Evolutionary conservation across 1,284 basidiomycete species (phyloP).

Genomic region (Boletus sp.): DNA sequence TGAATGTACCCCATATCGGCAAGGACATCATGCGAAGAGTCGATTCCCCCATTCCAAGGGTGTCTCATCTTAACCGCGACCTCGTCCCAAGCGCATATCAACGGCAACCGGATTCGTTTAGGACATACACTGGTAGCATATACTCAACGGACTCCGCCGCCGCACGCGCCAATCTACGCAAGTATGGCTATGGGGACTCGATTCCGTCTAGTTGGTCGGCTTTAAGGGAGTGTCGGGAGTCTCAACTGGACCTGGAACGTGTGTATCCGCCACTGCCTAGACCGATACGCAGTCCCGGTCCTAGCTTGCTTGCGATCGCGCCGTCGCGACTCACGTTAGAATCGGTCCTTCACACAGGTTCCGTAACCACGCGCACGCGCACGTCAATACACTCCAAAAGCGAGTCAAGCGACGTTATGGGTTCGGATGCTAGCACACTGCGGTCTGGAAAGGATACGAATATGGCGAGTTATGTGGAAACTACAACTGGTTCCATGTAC

Average conservation of each 20-base stretch:
- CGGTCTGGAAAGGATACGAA: neutral
- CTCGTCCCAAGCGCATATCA: neutral
- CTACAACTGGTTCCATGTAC: neutral
- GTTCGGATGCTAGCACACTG: neutral
- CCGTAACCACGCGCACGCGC: neutral
- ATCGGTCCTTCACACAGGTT: constrained; percentile 4
- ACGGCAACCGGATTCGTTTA: constrained; percentile 5
- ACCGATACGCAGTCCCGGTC: neutral
- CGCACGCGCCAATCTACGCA: constrained; percentile 25
- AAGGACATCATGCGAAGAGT: neutral
- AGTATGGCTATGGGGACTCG: constrained; percentile 24
- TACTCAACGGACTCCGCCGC: constrained; percentile 30
- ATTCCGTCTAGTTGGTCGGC: constrained; percentile 28
- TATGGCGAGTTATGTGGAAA: neutral
- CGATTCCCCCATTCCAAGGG: neutral
- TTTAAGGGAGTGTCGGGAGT: constrained; percentile 13
- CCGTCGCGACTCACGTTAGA: constrained; percentile 12
- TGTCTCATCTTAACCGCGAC: constrained; percentile 10
- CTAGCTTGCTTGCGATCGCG: constrained; percentile 6
- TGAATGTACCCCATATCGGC: neutral
- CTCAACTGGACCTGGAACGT: constrained; percentile 16
- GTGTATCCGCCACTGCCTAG: constrained; percentile 9
- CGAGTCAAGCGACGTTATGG: neutral
- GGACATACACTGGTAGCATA: constrained; percentile 21
- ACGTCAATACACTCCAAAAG: constrained; percentile 2